Evolutionary conservation across 2,329 filamentous ascomycete species (phyloP), one percentile per base, ranked within the genome.

Genomic region (Aspergillaceae sp.): DNA sequence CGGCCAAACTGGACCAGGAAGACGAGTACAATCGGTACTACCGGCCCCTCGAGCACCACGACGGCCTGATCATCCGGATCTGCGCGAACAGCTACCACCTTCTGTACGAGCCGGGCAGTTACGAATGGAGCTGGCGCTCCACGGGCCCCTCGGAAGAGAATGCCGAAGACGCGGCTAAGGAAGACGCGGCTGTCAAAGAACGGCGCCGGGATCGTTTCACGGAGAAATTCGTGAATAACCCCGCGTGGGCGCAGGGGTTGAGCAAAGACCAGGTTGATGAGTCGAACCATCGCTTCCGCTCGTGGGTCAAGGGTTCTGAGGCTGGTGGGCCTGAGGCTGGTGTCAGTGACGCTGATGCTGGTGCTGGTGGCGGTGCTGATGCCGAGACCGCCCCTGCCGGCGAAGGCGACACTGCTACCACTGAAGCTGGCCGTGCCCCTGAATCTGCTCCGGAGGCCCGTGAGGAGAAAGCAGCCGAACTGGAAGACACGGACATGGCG

Each of bases 51-150:
- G 72, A 78, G 4, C 83, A 79, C 55, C 71, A 80, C 48, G 86
- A 90, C 57, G 79, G 83, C 11, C 68, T 91, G 36, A 77, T 80
- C 7, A 77, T 88, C 37, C 81, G 83, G 50, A 85, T 91, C 60
- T 88, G 83, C 57, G 77, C 87, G 9, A 86, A 85, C 64, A 86
- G 80, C 46, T 88, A 84, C 61, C 86, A 87, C 67, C 84, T 91
- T 59, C 74, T 86, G n/a, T 90, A 85, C 71, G 81, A 82, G 46
- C 78, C 83, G 1, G 75, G 75, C 29, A 86, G 83, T 19, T 76
- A 76, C 5, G 87, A 90, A 58, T 87, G 77, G 67, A 86, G 86
- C 62, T 88, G 83, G 66, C 69, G 69, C 6, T 59, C 63, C 5
- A 57, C 54, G 1, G 56, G 56, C 1, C 47, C 60, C 1, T 45